Percentiles rank a stretch among this genome's conserved stretches.
Evolutionary conservation across 73 alveolate species (phyloP).

Genomic region (Symbiodinium pilosum): DNA sequence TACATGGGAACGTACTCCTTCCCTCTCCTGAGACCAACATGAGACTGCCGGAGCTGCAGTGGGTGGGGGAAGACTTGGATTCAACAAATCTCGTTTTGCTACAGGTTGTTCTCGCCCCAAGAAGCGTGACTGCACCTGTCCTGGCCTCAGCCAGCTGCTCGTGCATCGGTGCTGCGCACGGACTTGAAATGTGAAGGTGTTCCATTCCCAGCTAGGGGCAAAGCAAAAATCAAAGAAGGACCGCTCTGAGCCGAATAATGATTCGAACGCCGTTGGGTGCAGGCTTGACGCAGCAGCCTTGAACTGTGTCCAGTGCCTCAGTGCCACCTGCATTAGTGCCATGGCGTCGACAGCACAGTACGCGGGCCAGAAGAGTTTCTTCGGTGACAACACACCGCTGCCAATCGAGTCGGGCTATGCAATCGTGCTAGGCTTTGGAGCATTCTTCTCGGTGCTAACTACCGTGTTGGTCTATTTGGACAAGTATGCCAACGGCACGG

Average conservation of each 20-base stretch:
- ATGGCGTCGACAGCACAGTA: not conserved
- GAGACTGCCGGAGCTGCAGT: no score
- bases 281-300: not conserved
- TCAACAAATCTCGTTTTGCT: no score
- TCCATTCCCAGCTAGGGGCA: not conserved
- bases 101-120: not conserved
- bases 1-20: no score
- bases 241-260: not conserved
- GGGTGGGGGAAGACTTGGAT: no score
- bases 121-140: not conserved
- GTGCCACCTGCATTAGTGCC: no score
- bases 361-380: not conserved
- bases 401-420: not conserved
- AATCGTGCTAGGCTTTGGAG: constrained; percentile 9
- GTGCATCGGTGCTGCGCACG: not conserved
- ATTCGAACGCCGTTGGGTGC: not conserved
- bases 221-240: not conserved
- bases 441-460: not conserved
- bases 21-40: no score
- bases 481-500: not conserved
- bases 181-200: not conserved
- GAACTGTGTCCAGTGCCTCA: not conserved
- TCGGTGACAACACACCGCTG: not conserved
- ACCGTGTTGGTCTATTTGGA: not conserved
- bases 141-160: not conserved